Evolutionary conservation across 306 rosid genomes (phyloP).

Genomic region (Begonia peltatifolia): DNA sequence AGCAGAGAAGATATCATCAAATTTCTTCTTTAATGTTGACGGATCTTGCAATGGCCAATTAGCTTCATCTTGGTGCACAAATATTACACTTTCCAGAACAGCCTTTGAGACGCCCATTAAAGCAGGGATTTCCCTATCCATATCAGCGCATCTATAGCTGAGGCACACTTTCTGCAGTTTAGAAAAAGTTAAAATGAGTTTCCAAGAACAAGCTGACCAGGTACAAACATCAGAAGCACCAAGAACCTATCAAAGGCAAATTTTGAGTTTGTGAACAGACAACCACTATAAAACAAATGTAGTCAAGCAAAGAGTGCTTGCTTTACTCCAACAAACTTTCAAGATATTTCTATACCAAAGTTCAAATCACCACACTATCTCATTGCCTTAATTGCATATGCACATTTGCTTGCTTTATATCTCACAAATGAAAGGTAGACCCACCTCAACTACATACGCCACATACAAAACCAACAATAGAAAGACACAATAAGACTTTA

Average conservation of each 20-base stretch:
- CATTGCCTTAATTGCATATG: too few relatives aligned
- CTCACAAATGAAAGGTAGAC: too few relatives aligned
- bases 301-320: background rate
- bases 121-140: slow-evolving; percentile 84
- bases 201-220: background rate
- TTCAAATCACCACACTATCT: too few relatives aligned
- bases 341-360: too few relatives aligned
- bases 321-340: too few relatives aligned
- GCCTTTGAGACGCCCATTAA: slow-evolving; percentile 98
- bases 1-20: slow-evolving; percentile 91
- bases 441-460: too few relatives aligned
- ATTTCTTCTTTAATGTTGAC: slow-evolving; percentile 86
- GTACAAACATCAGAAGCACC: background rate
- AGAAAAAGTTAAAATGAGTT: slow-evolving; percentile 7
- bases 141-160: slow-evolving; percentile 94
- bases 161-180: slow-evolving; percentile 66
- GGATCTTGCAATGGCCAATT: slow-evolving; percentile 99
- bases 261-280: background rate
- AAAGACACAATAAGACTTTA: too few relatives aligned
- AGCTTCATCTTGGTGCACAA: slow-evolving; percentile 97
- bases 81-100: slow-evolving; percentile 77
- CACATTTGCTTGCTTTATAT: too few relatives aligned
- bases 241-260: background rate
- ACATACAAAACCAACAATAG: too few relatives aligned
- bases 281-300: background rate